Evolutionary conservation across 345 rosid species (phyloP).

Genomic region (Clausena lansium): DNA sequence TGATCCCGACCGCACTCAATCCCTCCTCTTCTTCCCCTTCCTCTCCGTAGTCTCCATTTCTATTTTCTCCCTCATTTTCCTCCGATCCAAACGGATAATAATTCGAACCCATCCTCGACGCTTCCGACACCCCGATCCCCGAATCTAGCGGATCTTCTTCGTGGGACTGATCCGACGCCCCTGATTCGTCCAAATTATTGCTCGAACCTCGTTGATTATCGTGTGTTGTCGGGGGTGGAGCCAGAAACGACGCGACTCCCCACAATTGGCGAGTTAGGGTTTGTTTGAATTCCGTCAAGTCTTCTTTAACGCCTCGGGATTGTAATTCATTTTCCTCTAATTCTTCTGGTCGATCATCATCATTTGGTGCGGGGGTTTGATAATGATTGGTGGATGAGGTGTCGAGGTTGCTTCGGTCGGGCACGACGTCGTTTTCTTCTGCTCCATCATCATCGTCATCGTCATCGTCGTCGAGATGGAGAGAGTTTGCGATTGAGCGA

Average conservation of each 20-base stretch:
- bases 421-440: conserved; percentile 33
- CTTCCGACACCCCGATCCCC: conserved; percentile 52
- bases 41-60: conserved; percentile 28
- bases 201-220: not conserved
- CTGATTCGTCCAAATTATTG: conserved; percentile 23
- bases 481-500: conserved; percentile 76
- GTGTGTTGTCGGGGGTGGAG: conserved; percentile 45
- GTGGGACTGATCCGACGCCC: conserved; percentile 28
- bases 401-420: not conserved
- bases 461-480: conserved; percentile 64
- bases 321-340: conserved; percentile 38
- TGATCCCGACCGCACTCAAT: conserved; percentile 56
- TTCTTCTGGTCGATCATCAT: conserved; percentile 11
- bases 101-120: conserved; percentile 48
- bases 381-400: conserved; percentile 15
- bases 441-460: conserved; percentile 16
- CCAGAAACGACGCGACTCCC: conserved; percentile 95
- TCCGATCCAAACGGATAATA: conserved; percentile 44
- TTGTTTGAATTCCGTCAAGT: conserved; percentile 68
- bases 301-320: conserved; percentile 84
- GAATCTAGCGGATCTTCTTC: conserved; percentile 28
- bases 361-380: conserved; percentile 14
- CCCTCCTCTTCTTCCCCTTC: conserved; percentile 24
- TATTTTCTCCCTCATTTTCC: conserved; percentile 29
- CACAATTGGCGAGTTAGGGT: conserved; percentile 74